These are phyloP conservation scores for Endoconidiophora polonica DNA, from an alignment of 2,329 filamentous ascomycete genomes.

Conservation along the genomic window DNA sequence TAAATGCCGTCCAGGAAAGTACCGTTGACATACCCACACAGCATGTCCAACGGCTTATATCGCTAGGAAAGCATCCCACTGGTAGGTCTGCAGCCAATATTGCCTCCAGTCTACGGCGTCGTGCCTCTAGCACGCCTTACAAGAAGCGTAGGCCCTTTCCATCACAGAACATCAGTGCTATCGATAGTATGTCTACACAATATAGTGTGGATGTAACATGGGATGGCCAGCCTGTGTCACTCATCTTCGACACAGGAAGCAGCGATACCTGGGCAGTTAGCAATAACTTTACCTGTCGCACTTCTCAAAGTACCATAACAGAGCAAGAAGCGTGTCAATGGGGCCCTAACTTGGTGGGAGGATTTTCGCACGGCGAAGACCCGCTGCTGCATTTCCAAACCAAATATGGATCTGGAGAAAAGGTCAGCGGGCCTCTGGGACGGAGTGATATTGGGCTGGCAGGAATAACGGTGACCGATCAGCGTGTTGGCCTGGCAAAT, in stretches of 20 bases:
- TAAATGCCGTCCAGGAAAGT: conserved; percentile 18
- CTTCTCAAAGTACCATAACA: conserved; percentile 19
- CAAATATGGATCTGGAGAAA: conserved; percentile 32
- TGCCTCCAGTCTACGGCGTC: conserved; percentile 14
- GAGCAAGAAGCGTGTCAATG: conserved; percentile 24
- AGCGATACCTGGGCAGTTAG: conserved; percentile 34
- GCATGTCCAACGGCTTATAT: conserved; percentile 21
- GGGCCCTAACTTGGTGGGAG: conserved; percentile 22
- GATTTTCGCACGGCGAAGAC: conserved; percentile 25
- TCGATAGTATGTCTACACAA: conserved; percentile 25
- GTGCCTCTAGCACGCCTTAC: not conserved
- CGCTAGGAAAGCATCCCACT: conserved; percentile 16
- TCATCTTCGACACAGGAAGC: conserved; percentile 34
- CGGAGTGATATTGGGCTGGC: conserved; percentile 29
- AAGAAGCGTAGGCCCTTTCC: conserved; percentile 1
- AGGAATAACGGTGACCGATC: conserved; percentile 26
- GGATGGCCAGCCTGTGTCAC: conserved; percentile 23
- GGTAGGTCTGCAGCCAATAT: conserved; percentile 19
- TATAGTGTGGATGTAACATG: conserved; percentile 26
- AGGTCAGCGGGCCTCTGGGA: conserved; percentile 30
- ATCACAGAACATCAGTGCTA: conserved; percentile 24
- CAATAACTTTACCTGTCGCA: conserved; percentile 26
- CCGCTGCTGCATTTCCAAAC: conserved; percentile 29
- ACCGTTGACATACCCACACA: conserved; percentile 18
- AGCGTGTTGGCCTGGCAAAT: conserved; percentile 33